Base-by-base conservation (phyloP, 192 early-diverging fungal species). In the Mortierella antarctica region DNA sequence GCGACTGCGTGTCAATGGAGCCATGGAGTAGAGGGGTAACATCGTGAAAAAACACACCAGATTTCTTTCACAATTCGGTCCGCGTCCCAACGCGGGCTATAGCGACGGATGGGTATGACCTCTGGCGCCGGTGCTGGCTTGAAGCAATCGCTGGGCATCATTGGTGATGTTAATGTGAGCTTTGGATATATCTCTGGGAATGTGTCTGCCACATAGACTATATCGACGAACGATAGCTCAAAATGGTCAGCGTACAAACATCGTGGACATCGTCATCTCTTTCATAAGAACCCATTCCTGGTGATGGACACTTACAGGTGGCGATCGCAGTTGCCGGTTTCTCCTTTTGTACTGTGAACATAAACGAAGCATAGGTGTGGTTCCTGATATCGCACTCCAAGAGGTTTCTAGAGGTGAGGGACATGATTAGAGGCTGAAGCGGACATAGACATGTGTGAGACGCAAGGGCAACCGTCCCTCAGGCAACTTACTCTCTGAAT, bases 111-210 rank as follows among this genome's bases (percentile, higher is more conserved):
- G 4, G 57, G 51, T 18, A 79, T 66, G 39, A 62, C 46, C 56
- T 71, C 68, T 12, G 76, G 67, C 1, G 50, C 5, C 8, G 76
- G 69, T 9, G 67, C 52, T 2, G 57, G 21, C 42, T 50, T 8
- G 40, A 53, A 53, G 2, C 62, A 41, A 15, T 53, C 13, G 15
- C 10, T 41, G 7, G 76, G 76, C 44, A 71, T 17, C 5, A 71
- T 23, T 9, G 69, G 57, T 21, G 63, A n/a, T 21, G 68, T 47
- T 39, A 79, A 44, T 15, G 76, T 71, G 14, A 79, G 9, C 58
- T 62, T 79, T 49, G 76, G 76, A 45, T 60, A 67, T 51, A 71
- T 58, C 4, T 79, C 64, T 1, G 76, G 76, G 40, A 79, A 79
- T 0, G 20, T 15, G 10, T 79, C 76, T 18, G 76, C 8, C 21